Evolutionary conservation across 768 basidiomycete species (phyloP), one percentile per base, ranked within the genome.

Genomic region (Podaxis sp.): DNA sequence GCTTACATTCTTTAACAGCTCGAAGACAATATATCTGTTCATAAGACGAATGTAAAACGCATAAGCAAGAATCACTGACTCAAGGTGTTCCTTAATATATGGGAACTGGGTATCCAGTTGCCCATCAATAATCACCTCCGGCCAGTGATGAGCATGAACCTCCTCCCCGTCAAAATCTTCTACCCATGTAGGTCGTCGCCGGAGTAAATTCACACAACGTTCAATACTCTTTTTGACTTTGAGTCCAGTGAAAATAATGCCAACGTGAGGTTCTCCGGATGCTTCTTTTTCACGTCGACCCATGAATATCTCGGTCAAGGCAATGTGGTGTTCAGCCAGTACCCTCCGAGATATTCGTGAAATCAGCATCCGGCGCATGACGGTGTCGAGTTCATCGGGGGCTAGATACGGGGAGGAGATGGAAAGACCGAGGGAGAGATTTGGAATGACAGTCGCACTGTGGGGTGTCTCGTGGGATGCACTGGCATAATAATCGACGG

Each of bases 301-400:
- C 63, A 71, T 72, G 60, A 84, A 77, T 27, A 80, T 82, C 59
- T 83, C 79, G 5, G 92, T 89, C 4, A 96, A 77, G 1, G 91
- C 89, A 56, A 95, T 83, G 66, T 96, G 93, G 65, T 96, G 93
- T 69, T 95, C 91, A 3, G 86, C 90, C 23, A 96, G 81, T 35
- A 96, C 94, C 35, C 93, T 86, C 21, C 93, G 82, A 11, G 93
- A 94, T 70, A 95, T 94, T 56, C 93, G 83, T 1, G 93, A 95
- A 52, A 93, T 83, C 9, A 96, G 81, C 93, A 96, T 96, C 23
- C 93, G 85, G 23, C 87, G 83, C 89, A 94, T 92, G 71, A 94
- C 93, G 2, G 90, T 81, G 70, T 95, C 93, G 11, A 95, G 79
- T 42, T 83, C 80, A 61, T 93, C 91, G 0, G 93, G 88, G 0